Base-by-base conservation (phyloP, 2,329 filamentous ascomycete genomes). In the Xylariomycetidae sp. region DNA sequence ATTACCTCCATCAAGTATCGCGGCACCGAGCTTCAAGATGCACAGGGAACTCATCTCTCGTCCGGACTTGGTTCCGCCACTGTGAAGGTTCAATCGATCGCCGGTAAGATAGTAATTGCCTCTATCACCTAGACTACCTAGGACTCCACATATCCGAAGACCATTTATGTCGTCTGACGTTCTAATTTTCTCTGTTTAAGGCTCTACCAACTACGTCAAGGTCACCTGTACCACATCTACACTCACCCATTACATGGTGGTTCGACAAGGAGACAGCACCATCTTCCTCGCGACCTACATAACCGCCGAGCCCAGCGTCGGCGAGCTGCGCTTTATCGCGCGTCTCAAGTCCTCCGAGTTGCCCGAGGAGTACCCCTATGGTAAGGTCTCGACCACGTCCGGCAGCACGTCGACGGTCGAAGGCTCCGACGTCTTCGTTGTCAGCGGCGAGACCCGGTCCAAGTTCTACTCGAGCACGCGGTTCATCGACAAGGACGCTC, bases 401-500 rank as follows among this genome's bases (percentile, higher is more conserved):
- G 69, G 67, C 17, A 67, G 67, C 18, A 63, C 62, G 8, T 64
- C 71, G 3, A 55, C 61, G 4, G 63, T 83, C 32, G 80, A 83
- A 52, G 79, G 69, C 26, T 70, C 66, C 1, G 73, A 77, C 37
- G 71, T 76, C 36, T 84, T 72, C 49, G 39, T 77, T 7, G 75
- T 84, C 27, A 58, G 64, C 42, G 73, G 77, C 15, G 63, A 84
- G 53, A 84, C 80, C 0, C 71, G 80, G 25, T 78, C 73, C 57
- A 85, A 85, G 56, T 85, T 84, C 63, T 85, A 80, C 61, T 81
- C 76, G 2, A 78, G 74, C 38, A 66, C 80, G 41, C 69, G 79
- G n/a, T 84, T 82, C 57, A 83, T 85, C 50, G 80, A 85, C 51
- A 78, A 82, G 46, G 63, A 74, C 27, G 67, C 72, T 16, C 78